Conservation (phyloP, 2,329 filamentous ascomycete species). For the Alternaria viburni region DNA sequence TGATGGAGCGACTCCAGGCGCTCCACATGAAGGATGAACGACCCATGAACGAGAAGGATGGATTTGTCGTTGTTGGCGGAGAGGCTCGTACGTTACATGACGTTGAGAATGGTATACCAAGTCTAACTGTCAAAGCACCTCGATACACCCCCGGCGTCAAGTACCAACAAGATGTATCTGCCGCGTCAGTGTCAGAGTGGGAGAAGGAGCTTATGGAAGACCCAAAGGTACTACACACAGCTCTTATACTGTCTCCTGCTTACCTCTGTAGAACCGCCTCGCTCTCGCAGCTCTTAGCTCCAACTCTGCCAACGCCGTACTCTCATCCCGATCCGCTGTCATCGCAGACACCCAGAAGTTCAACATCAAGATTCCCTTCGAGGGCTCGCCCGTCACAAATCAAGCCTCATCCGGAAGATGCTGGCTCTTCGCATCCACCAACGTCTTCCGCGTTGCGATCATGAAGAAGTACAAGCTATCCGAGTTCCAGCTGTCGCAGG, state of each 20-base stretch:
- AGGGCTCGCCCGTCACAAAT: conserved; percentile 84
- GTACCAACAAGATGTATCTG: conserved; percentile 53
- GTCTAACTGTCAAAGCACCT: conserved; percentile 24
- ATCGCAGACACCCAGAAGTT: conserved; percentile 79
- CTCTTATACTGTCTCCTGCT: neutral
- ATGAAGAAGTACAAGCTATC: conserved; percentile 83
- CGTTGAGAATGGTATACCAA: neutral
- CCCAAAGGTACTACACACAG: conserved; percentile 60
- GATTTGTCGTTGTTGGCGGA: conserved; percentile 60
- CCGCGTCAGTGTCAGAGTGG: conserved; percentile 63
- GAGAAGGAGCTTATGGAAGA: conserved; percentile 68
- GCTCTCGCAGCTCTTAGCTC: conserved; percentile 75
- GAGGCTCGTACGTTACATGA: conserved; percentile 47
- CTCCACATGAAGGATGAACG: conserved; percentile 55
- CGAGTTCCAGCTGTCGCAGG: conserved; percentile 83
- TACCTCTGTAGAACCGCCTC: conserved; percentile 64
- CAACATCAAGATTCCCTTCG: conserved; percentile 81
- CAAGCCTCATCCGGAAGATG: conserved; percentile 82
- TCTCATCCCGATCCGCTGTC: conserved; percentile 67
- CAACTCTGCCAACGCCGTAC: conserved; percentile 69
- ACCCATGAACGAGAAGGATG: conserved; percentile 55
- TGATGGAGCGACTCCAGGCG: conserved; percentile 50
- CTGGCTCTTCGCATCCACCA: conserved; percentile 93
- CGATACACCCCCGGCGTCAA: conserved; percentile 34
- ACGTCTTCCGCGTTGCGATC: conserved; percentile 85